These are phyloP conservation scores for Parasarocladium wereldwijsianum DNA, from an alignment of 2,329 filamentous ascomycete species.

Conservation along the genomic window DNA sequence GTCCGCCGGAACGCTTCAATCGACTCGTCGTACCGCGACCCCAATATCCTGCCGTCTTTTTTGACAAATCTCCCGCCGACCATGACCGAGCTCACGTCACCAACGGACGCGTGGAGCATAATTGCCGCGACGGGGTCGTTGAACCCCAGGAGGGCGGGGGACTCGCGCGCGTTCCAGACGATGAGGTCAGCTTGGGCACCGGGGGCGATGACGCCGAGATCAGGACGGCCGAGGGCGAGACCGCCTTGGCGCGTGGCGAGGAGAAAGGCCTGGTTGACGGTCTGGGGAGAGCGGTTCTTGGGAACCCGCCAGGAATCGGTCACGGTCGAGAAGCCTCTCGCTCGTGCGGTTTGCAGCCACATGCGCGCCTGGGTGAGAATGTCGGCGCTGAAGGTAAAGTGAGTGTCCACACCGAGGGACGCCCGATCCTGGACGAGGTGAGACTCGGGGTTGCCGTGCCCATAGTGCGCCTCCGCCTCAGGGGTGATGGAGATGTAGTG, in stretches of 20 bases:
- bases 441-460: conserved; percentile 30
- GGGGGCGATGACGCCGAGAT: conserved; percentile 31
- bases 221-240: conserved; percentile 31
- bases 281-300: conserved; percentile 33
- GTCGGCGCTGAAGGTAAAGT: conserved; percentile 35
- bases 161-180: conserved; percentile 31
- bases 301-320: conserved; percentile 27
- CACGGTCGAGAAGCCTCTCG: conserved; percentile 19
- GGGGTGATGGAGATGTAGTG: conserved; percentile 42
- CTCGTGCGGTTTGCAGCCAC: conserved; percentile 32
- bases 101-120: conserved; percentile 37
- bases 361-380: conserved; percentile 33
- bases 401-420: conserved; percentile 37
- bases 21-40: conserved; percentile 8
- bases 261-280: conserved; percentile 37
- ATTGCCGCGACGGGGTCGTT: conserved; percentile 39
- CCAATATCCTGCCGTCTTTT: conserved; percentile 22
- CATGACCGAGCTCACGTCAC: conserved; percentile 34
- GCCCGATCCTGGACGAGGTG: conserved; percentile 33
- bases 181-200: conserved; percentile 41
- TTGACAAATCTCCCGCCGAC: conserved; percentile 35
- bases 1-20: conserved; percentile 5
- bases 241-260: conserved; percentile 37
- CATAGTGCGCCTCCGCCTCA: conserved; percentile 44
- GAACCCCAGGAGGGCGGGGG: conserved; percentile 37